Base-by-base conservation (phyloP, 345 rosid species). In the Salix brachista region DNA sequence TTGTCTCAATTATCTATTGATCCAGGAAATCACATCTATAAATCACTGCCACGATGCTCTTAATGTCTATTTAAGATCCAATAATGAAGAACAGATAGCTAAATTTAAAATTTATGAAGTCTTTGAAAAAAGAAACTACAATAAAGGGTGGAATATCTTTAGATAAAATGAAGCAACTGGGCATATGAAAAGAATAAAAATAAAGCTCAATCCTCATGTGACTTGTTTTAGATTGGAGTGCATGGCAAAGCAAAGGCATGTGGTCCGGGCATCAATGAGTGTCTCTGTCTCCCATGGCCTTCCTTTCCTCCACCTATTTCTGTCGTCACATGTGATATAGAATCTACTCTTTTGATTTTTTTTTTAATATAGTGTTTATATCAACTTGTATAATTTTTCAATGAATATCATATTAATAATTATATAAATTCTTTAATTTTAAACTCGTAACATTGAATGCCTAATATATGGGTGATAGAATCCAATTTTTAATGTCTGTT, bases 211-310 rank as follows among this genome's bases (percentile, higher is more conserved):
- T 52, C 1, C 48, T 67, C 83, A 75, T 71, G 85, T 75, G 85
- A 81, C 39, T 60, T 8, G 71, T 67, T 70, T 54, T 42, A 67
- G 73, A 81, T 32, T 58, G 26, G 32, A n/a, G 73, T 12, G 75
- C 34, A 67, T 58, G 73, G 75, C 36, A 85, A 81, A 76, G 80
- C 79, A 65, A 61, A 21, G 26, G 76, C 86, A 81, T 77, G 86
- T 76, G 86, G 86, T 68, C 82, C 80, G 69, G 69, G 73, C 82
- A 70, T 69, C 28, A 78, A 72, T 58, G 60, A 81, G 74, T 72
- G 81, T 26, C 19, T 16, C n/a, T 69, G 79, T 75, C 79, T 70
- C 68, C 71, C 72, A 9, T 16, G 1, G 8, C 23, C 58, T n/a
- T 16, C 13, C 44, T 39, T 30, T 62, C 13, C 41, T 28, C 36